Evolutionary conservation across 495 filamentous ascomycete genomes (phyloP).

Genomic region (Acidiella bohemica): DNA sequence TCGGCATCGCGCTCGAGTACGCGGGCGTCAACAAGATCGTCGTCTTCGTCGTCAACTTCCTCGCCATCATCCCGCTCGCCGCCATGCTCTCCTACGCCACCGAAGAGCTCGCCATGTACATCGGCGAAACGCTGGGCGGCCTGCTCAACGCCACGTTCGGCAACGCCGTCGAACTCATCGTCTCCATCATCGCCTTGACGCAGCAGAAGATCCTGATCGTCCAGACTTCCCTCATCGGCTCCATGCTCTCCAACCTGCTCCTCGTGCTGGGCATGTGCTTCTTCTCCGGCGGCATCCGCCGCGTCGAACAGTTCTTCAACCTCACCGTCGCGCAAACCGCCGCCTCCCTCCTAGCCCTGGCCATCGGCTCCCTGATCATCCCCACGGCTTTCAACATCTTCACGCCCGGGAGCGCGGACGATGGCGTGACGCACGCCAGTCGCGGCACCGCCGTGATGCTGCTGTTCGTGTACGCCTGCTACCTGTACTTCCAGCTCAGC

Average conservation of each 20-base stretch:
- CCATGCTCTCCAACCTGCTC: conserved; percentile 81
- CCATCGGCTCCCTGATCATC: conserved; percentile 70
- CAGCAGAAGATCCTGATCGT: conserved; percentile 70
- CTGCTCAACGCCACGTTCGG: conserved; percentile 80
- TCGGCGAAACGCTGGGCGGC: conserved; percentile 72
- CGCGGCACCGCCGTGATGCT: conserved; percentile 23
- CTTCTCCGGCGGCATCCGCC: conserved; percentile 66
- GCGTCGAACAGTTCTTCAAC: conserved; percentile 81
- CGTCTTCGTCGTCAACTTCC: conserved; percentile 78
- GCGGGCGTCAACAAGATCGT: conserved; percentile 40
- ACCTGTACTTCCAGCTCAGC: conserved; percentile 24
- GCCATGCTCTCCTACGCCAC: conserved; percentile 32
- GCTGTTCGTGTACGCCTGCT: conserved; percentile 22
- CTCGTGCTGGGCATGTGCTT: conserved; percentile 91
- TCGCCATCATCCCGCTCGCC: conserved; percentile 55
- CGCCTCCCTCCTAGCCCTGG: conserved; percentile 64
- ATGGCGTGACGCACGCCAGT: conserved; percentile 13
- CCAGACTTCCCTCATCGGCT: conserved; percentile 81
- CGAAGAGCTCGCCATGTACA: conserved; percentile 32
- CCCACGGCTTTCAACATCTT: conserved; percentile 64
- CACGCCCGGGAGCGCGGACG: conserved; percentile 2
- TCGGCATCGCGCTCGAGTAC: conserved; percentile 61
- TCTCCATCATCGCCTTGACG: conserved; percentile 59
- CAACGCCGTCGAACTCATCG: conserved; percentile 86
- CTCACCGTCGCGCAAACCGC: conserved; percentile 87